Conservation (phyloP, 2,329 filamentous ascomycete species). For the Huntiella omanensis region DNA sequence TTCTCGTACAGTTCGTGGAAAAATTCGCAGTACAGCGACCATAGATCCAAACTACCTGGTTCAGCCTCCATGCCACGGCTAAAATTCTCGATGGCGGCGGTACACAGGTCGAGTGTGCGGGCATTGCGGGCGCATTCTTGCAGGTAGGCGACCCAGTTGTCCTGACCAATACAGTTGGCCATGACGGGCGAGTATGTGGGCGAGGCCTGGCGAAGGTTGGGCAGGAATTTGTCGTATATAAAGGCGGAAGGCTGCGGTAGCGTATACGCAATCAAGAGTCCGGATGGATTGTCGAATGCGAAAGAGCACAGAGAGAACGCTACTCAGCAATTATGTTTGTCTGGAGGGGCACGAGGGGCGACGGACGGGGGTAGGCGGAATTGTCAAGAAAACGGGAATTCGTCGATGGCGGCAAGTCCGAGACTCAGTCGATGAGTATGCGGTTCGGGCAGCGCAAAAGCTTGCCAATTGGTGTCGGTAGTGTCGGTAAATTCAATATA, state of each 20-base stretch:
- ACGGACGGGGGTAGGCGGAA: no score
- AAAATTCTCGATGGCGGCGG: constrained; percentile 53
- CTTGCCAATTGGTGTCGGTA: no score
- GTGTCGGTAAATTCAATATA: no score
- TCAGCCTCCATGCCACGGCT: constrained; percentile 52
- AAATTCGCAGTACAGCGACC: constrained; percentile 63
- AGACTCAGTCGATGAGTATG: no score
- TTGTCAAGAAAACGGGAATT: no score
- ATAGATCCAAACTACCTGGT: constrained; percentile 53
- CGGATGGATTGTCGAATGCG: no score
- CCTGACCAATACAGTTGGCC: constrained; percentile 45
- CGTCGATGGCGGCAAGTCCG: no score
- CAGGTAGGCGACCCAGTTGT: constrained; percentile 59
- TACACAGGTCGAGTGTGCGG: constrained; percentile 44
- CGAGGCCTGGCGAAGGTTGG: background rate
- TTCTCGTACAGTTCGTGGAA: constrained; percentile 47
- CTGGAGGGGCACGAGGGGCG: no score
- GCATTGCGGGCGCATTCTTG: constrained; percentile 48
- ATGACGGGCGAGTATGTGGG: background rate
- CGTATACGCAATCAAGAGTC: background rate
- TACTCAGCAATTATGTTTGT: no score
- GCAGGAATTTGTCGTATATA: background rate
- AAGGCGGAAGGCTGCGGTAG: background rate
- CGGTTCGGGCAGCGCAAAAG: no score
- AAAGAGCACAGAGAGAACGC: no score